Conservation (phyloP, 2,329 filamentous ascomycete species). For the Sporothrix variecibatus region DNA sequence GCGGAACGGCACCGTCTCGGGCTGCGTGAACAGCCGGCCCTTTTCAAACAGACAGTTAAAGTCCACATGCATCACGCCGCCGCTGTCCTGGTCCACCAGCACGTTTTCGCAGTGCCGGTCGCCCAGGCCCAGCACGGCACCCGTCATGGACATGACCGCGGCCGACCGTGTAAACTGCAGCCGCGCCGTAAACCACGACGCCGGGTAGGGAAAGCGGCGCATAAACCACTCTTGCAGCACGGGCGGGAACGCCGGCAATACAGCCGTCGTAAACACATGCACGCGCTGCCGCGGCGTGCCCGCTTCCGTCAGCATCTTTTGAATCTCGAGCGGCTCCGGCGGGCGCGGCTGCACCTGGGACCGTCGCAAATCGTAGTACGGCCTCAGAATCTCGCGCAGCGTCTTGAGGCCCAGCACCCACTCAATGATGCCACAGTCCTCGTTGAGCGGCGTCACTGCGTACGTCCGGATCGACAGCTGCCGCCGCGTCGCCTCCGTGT, state of each 20-base stretch:
- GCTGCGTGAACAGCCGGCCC: conserved; percentile 90
- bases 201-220: conserved; percentile 90
- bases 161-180: conserved; percentile 89
- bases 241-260: conserved; percentile 70
- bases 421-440: conserved; percentile 96
- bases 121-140: conserved; percentile 88
- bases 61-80: conserved; percentile 94
- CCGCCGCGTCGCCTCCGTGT: conserved; percentile 85
- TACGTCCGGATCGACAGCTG: conserved; percentile 97
- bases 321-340: conserved; percentile 69
- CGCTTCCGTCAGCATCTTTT: conserved; percentile 64
- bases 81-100: conserved; percentile 88
- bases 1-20: conserved; percentile 92
- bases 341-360: conserved; percentile 74
- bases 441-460: conserved; percentile 92
- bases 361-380: conserved; percentile 55
- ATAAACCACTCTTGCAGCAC: conserved; percentile 94
- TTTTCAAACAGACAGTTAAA: conserved; percentile 99
- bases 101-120: conserved; percentile 98
- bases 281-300: conserved; percentile 60
- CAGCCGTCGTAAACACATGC: conserved; percentile 68
- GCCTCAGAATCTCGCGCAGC: conserved; percentile 77
- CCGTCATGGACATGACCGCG: conserved; percentile 99
- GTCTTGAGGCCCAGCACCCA: conserved; percentile 98
- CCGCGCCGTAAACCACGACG: conserved; percentile 86